These are phyloP conservation scores for Passalora sequoiae DNA, from an alignment of 2,329 filamentous ascomycete species.

Conservation along the genomic window DNA sequence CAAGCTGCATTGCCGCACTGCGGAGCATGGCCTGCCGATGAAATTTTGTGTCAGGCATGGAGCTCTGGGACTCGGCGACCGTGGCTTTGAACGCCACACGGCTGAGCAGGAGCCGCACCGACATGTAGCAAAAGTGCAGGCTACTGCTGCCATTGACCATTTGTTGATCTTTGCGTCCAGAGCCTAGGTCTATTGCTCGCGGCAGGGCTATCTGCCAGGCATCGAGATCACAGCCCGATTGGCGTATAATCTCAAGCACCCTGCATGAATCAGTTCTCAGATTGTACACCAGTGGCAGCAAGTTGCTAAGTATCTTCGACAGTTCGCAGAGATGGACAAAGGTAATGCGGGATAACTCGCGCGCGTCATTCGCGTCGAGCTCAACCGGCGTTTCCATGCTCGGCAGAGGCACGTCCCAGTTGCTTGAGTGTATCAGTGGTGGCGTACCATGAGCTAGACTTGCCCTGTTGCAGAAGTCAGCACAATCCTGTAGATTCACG, in stretches of 20 bases:
- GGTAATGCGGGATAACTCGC: constrained; percentile 41
- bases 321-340: constrained; percentile 51
- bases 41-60: constrained; percentile 19
- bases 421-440: constrained; percentile 48
- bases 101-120: constrained; percentile 37
- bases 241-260: constrained; percentile 29
- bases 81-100: constrained; percentile 29
- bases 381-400: constrained; percentile 40
- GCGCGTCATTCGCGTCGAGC: constrained; percentile 12
- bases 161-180: neutral
- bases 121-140: constrained; percentile 40
- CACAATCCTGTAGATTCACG: neutral
- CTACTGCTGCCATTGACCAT: constrained; percentile 28
- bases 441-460: constrained; percentile 54
- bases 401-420: constrained; percentile 54
- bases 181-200: neutral
- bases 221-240: constrained; percentile 33
- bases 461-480: constrained; percentile 38
- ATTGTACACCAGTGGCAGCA: constrained; percentile 37
- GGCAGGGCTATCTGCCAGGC: constrained; percentile 34
- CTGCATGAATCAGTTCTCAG: constrained; percentile 31
- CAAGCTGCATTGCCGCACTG: constrained; percentile 46
- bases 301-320: constrained; percentile 39
- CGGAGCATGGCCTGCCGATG: constrained; percentile 43
- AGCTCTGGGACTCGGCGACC: constrained; percentile 25